Evolutionary conservation across 2,329 filamentous ascomycete species (phyloP).

Genomic region (Penicillium sp.): DNA sequence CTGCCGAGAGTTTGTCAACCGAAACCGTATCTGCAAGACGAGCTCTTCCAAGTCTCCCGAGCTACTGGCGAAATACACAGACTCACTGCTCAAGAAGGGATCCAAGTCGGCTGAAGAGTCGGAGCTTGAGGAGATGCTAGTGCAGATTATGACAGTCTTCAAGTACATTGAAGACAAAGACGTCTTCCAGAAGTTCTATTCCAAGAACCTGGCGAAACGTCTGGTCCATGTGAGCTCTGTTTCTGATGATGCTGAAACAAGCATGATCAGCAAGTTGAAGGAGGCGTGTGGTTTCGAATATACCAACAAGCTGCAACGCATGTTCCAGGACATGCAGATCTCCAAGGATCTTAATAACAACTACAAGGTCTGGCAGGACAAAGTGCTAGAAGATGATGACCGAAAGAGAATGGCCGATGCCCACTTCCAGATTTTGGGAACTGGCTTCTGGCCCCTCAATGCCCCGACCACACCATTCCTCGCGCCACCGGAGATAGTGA

Average conservation of each 20-base stretch:
- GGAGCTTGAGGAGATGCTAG: slow-evolving; percentile 83
- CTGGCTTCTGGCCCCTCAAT: slow-evolving; percentile 93
- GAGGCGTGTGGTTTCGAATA: slow-evolving; percentile 98
- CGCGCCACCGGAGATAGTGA: slow-evolving; percentile 78
- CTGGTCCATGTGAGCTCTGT: slow-evolving; percentile 93
- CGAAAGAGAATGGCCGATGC: slow-evolving; percentile 75
- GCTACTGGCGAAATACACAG: slow-evolving; percentile 90
- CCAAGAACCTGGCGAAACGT: slow-evolving; percentile 90
- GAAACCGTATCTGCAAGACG: slow-evolving; percentile 92
- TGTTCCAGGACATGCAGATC: slow-evolving; percentile 99
- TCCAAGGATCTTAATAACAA: slow-evolving; percentile 93
- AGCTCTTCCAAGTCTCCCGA: slow-evolving; percentile 94
- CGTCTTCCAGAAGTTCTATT: slow-evolving; percentile 99
- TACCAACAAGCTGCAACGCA: slow-evolving; percentile 98
- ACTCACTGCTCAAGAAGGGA: slow-evolving; percentile 84
- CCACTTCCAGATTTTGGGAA: slow-evolving; percentile 88
- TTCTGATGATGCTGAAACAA: slow-evolving; percentile 95
- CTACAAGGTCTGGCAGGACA: slow-evolving; percentile 76
- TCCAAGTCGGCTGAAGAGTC: slow-evolving; percentile 90
- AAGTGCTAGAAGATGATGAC: slow-evolving; percentile 63
- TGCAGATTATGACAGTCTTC: slow-evolving; percentile 98
- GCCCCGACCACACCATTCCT: slow-evolving; percentile 85
- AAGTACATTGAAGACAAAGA: slow-evolving; percentile 99
- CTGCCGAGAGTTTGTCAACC: slow-evolving; percentile 96
- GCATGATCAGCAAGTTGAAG: slow-evolving; percentile 99